Conservation (phyloP, 2,329 filamentous ascomycete genomes). For the Coleophoma eucalyptorum region DNA sequence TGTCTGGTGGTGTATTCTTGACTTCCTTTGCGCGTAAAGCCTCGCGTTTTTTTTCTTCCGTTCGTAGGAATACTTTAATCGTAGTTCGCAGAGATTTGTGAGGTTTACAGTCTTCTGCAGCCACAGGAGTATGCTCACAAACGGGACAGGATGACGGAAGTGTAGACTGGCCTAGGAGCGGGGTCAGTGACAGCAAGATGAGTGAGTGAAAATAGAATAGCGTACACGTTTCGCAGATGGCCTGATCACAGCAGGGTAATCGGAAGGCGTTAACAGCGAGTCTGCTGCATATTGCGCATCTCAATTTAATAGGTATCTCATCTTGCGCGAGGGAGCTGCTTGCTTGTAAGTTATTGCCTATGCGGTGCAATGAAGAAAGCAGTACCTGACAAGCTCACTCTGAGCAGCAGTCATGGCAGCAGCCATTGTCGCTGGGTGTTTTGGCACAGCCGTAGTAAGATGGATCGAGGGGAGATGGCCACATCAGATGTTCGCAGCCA, state of each 20-base stretch:
- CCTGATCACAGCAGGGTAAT: slow-evolving; percentile 90
- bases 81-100: slow-evolving; percentile 92
- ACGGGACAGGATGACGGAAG: slow-evolving; percentile 81
- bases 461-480: too few species aligned
- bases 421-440: slow-evolving; percentile 17
- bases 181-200: slow-evolving; percentile 7
- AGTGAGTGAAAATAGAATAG: background rate
- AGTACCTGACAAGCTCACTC: slow-evolving; percentile 28
- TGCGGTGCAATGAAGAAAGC: background rate
- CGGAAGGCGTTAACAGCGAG: slow-evolving; percentile 88
- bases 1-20: slow-evolving; percentile 30
- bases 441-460: too few species aligned
- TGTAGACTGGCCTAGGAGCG: slow-evolving; percentile 63
- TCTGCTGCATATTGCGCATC: slow-evolving; percentile 90
- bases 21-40: slow-evolving; percentile 45
- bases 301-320: slow-evolving; percentile 92
- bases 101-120: slow-evolving; percentile 79
- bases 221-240: slow-evolving; percentile 85
- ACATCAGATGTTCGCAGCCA: too few species aligned
- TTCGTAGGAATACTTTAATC: slow-evolving; percentile 85
- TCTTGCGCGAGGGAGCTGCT: slow-evolving; percentile 41
- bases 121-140: slow-evolving; percentile 87
- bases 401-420: slow-evolving; percentile 23
- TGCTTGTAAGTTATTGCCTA: slow-evolving; percentile 6
- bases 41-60: slow-evolving; percentile 85